Percentiles rank a stretch among this genome's conserved stretches.
Conservation (phyloP, 192 early-diverging fungal genomes). For the Podila clonocystis region DNA sequence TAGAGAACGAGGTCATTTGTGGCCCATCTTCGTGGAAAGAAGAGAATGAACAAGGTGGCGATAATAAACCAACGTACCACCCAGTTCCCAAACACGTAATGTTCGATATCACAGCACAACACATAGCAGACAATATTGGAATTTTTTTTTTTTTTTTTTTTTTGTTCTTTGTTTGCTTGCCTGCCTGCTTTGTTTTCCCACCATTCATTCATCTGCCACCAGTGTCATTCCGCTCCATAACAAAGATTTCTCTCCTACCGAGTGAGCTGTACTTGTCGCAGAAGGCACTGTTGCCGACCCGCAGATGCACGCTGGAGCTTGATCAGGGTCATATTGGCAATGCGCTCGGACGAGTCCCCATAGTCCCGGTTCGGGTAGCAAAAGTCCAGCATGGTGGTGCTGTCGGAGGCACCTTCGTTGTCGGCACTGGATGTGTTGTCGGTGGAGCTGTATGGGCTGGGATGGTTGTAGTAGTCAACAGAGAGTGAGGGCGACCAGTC, state of each 20-base stretch:
- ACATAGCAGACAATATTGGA: too few species aligned
- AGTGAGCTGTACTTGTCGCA: conserved; percentile 30
- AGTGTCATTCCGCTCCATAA: background rate
- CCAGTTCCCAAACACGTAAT: too few species aligned
- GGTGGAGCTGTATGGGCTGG: background rate
- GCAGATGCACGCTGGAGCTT: conserved; percentile 35
- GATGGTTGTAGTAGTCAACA: conserved; percentile 5
- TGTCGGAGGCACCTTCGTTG: background rate
- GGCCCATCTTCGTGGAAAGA: too few species aligned
- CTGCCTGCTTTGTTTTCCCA: too few species aligned
- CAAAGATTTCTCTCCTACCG: conserved; percentile 12
- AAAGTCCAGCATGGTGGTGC: background rate
- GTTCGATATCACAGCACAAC: too few species aligned
- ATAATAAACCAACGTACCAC: too few species aligned
- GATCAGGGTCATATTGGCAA: conserved; percentile 23
- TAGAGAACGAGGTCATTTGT: too few species aligned
- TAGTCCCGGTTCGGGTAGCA: conserved; percentile 9
- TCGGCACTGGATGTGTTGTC: background rate
- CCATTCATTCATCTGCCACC: too few species aligned
- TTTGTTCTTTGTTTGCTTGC: too few species aligned
- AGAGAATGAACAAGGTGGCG: too few species aligned
- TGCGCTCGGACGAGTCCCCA: conserved; percentile 20
- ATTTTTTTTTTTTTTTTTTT: too few species aligned
- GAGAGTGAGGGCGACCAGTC: conserved; percentile 19
- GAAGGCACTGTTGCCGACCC: conserved; percentile 14